Evolutionary conservation across 345 rosid species (phyloP).

Genomic region (thale cress (Arabidopsis thaliana)): TAIR10.1 NC_003074.8:5845501-5846000

Average conservation of each 20-base stretch:
- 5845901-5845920: neutral
- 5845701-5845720: conserved; percentile 34
- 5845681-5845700: conserved; percentile 29
- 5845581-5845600: conserved; percentile 29
- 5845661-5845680: conserved; percentile 36
- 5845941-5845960: neutral
- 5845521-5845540: conserved; percentile 24
- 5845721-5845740: conserved; percentile 14
- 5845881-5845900: conserved; percentile 21
- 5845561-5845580: conserved; percentile 39
- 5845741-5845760: conserved; percentile 15
- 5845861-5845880: conserved; percentile 1
- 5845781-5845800: conserved; percentile 38
- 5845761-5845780: conserved; percentile 26
- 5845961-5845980: neutral
- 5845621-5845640: conserved; percentile 25
- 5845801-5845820: conserved; percentile 41
- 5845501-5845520: conserved; percentile 18
- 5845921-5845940: neutral
- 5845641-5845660: conserved; percentile 30
- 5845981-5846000: neutral
- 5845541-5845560: conserved; percentile 34
- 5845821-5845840: conserved; percentile 34
- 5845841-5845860: conserved; percentile 25
- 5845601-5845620: neutral